Percentiles rank a stretch among this genome's conserved stretches.
Evolutionary conservation across 164 flowering plant species (phyloP).

Genomic region (Chimonanthus praecox): DNA sequence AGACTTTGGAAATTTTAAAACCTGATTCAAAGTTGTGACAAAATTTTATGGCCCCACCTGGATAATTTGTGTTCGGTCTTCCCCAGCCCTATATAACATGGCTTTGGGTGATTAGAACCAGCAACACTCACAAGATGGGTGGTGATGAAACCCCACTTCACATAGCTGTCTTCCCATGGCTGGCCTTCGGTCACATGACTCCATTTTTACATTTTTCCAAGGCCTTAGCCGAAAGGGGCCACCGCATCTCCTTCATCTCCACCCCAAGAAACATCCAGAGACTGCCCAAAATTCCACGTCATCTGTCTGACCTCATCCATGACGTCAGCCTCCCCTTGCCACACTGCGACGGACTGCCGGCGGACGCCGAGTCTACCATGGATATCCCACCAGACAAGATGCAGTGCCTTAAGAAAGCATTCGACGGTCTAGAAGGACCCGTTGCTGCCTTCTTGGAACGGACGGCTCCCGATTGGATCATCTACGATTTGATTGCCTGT

Average conservation of each 20-base stretch:
- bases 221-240: too few relatives aligned
- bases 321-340: conserved; percentile 33
- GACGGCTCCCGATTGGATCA: conserved; percentile 29
- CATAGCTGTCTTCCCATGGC: background rate
- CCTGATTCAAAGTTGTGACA: too few relatives aligned
- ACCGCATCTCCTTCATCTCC: background rate
- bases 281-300: conserved; percentile 7
- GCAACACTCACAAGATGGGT: too few relatives aligned
- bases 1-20: too few relatives aligned
- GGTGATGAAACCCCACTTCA: too few relatives aligned
- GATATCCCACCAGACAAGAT: conserved; percentile 27
- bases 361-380: conserved; percentile 37
- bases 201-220: too few relatives aligned
- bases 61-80: too few relatives aligned
- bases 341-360: conserved; percentile 21
- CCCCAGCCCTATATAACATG: too few relatives aligned
- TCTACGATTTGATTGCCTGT: conserved; percentile 27
- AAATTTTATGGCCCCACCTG: too few relatives aligned
- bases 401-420: conserved; percentile 27
- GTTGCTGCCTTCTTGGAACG: conserved; percentile 2
- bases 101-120: too few relatives aligned
- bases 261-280: conserved; percentile 15
- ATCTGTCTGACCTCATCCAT: background rate
- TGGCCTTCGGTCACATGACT: too few relatives aligned
- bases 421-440: conserved; percentile 20